Evolutionary conservation across 352 stramenopile species (phyloP).

Genomic region (Aphanomyces invadans): DNA sequence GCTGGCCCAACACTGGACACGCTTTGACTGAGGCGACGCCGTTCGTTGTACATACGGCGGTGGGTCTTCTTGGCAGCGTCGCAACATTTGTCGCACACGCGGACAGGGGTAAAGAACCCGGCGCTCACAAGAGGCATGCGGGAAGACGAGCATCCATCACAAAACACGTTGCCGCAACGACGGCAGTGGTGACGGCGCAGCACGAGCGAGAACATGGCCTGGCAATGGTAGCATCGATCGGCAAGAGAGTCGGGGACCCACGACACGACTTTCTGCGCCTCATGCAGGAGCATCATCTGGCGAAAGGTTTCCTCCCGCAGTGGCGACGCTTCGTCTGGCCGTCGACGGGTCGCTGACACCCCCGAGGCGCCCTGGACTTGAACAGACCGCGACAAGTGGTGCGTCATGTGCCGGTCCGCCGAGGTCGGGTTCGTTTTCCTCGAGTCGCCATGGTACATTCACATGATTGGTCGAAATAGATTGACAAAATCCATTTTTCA

Average conservation of each 20-base stretch:
- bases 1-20: not conserved
- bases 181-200: slow-evolving; percentile 82
- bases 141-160: slow-evolving; percentile 72
- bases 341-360: not conserved
- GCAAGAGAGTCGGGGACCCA: slow-evolving; percentile 81
- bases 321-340: not conserved
- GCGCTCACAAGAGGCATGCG: slow-evolving; percentile 68
- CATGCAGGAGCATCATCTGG: slow-evolving; percentile 3
- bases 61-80: slow-evolving; percentile 62
- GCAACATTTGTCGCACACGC: slow-evolving; percentile 76
- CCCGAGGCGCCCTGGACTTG: not conserved
- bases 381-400: slow-evolving; percentile 3
- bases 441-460: no score
- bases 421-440: not conserved
- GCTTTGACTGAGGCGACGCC: slow-evolving; percentile 28
- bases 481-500: not conserved
- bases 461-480: not conserved
- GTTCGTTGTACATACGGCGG: slow-evolving; percentile 55
- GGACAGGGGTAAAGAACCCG: slow-evolving; percentile 58
- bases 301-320: slow-evolving; percentile 3
- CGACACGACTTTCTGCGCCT: slow-evolving; percentile 32
- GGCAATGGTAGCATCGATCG: slow-evolving; percentile 66
- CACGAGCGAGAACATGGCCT: slow-evolving; percentile 55
- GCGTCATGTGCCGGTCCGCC: not conserved
- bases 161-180: slow-evolving; percentile 85